Evolutionary conservation across 2,329 filamentous ascomycete species (phyloP).

Genomic region (Aureobasidium sp.): DNA sequence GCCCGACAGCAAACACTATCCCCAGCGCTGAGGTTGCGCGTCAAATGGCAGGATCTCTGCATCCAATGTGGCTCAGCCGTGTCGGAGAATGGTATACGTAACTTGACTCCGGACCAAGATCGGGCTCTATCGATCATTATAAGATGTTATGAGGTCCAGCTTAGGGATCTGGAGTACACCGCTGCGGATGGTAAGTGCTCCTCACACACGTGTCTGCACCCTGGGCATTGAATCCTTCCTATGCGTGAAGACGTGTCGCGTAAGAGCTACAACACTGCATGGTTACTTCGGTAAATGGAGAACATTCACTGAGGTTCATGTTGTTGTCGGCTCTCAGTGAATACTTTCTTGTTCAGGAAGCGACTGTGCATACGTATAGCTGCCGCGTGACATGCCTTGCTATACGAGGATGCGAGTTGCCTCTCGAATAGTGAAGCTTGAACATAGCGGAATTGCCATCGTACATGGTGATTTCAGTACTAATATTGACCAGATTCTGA

Average conservation of each 20-base stretch:
- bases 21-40: neutral
- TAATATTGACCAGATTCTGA: neutral
- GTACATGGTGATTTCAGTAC: neutral
- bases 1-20: conserved; percentile 5
- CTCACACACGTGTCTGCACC: no score
- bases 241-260: no score
- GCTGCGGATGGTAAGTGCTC: neutral
- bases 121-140: conserved; percentile 8
- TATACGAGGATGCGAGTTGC: no score
- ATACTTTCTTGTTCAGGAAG: no score
- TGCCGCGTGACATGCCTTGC: no score
- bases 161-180: neutral
- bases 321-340: no score
- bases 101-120: conserved; percentile 5
- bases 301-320: no score
- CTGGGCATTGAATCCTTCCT: neutral
- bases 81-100: conserved; percentile 12
- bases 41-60: conserved; percentile 12
- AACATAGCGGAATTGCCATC: no score
- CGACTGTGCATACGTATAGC: no score
- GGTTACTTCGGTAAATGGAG: no score
- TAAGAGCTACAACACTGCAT: no score
- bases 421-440: no score
- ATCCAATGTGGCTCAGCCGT: conserved; percentile 5
- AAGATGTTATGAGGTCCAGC: neutral